Base-by-base conservation (phyloP, 257 asterid species). In the Paraleonurus japonicus region DNA sequence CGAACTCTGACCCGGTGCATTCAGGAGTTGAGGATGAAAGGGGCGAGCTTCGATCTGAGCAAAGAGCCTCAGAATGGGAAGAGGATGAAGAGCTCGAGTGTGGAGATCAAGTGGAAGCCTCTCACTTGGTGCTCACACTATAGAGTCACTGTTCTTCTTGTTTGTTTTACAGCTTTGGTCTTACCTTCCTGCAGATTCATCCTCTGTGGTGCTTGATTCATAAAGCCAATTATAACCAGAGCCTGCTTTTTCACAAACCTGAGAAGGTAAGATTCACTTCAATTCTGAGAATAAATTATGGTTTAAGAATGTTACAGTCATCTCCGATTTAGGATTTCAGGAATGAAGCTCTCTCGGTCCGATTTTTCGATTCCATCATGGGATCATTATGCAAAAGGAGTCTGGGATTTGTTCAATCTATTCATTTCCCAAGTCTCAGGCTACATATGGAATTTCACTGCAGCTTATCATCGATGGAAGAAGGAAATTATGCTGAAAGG, bases 1-100 rank as follows among this genome's bases (percentile, higher is more conserved):
- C 88, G 99, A 17, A 81, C 90, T 1, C 77, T 88, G 17, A 76
- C 85, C 2, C 73, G 99, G 76, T 88, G 94, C 65, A 78, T 95
- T 28, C 96, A 87, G 82, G 99, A 95, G 61, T 27, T 95, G 88
- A 87, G 99, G 84, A 95, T 95, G 99, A 95, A 92, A 61, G 98
- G 99, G 32, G 79, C 83, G 20, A 89, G 97, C 26, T 95, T 89
- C 62, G 99, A 92, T 79, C 24, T 92, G 87, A 69, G 87, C 1
- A 92, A 81, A 70, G 98, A 81, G 80, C 98, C 96, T 12, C 83
- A 69, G 67, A 82, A 64, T 74, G 97, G 94, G 81, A 95, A 88
- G 83, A 87, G 83, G 65, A 66, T 95, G 92, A 95, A 95, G 85
- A 95, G 99, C 76, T 95, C 99, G 4, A 95, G 99, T 45, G 99